These are phyloP conservation scores for Eimeria sp. DNA, from an alignment of 169 alveolate genomes.

Conservation along the genomic window DNA sequence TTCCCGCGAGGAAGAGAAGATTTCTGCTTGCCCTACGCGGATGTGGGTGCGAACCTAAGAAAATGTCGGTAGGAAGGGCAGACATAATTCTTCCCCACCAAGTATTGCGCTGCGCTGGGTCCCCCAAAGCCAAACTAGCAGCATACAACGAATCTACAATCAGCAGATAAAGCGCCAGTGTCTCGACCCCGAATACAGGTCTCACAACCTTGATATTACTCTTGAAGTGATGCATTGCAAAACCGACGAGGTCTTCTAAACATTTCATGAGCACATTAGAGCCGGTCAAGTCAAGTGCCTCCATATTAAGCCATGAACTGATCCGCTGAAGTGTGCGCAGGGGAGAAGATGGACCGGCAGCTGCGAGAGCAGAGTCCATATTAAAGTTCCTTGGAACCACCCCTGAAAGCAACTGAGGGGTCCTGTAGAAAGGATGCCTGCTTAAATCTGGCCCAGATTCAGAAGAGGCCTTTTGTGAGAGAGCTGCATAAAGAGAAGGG, in stretches of 20 bases:
- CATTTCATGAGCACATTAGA: neutral
- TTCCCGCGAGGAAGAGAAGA: neutral
- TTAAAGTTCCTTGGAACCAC: constrained; percentile 14
- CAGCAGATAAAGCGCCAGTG: constrained; percentile 3
- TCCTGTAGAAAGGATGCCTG: neutral
- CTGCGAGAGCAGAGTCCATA: neutral
- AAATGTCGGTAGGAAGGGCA: neutral
- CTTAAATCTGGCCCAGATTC: neutral
- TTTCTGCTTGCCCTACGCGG: neutral
- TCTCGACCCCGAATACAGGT: neutral
- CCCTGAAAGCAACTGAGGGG: neutral
- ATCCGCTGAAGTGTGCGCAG: neutral
- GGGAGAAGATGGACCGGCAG: neutral
- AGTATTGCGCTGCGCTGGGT: neutral
- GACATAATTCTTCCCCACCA: constrained; percentile 7
- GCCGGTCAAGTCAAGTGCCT: neutral
- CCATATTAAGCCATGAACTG: neutral
- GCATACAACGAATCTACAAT: constrained; percentile 16
- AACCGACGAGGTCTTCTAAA: constrained; percentile 1
- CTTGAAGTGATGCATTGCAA: neutral
- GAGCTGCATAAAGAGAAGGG: neutral
- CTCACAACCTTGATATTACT: neutral
- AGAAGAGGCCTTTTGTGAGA: neutral
- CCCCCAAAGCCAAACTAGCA: constrained; percentile 10
- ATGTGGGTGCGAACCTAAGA: neutral